Evolutionary conservation across 805 yeast genomes (phyloP), one percentile per base, ranked within the genome.

Genomic region (Barnettozyma wickerhamii): DNA sequence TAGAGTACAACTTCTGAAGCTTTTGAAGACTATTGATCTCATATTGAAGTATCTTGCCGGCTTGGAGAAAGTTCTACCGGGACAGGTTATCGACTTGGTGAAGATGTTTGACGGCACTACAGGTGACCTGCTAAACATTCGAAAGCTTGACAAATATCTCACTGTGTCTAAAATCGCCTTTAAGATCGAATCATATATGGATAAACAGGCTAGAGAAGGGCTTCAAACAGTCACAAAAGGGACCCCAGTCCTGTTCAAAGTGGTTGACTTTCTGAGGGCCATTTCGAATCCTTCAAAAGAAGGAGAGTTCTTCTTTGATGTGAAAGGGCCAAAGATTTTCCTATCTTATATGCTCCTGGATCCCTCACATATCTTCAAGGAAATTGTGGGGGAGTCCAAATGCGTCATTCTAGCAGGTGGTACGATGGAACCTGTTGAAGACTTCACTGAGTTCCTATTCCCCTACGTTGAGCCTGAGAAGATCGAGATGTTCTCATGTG

Each of bases 351-450:
- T 87, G 69, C 64, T 88, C 7, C 64, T 90, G 7, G 95, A 89
- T 53, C 95, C 96, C 3, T 78, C 87, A 40, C 76, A 75, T 35
- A 67, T 76, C 3, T 87, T 90, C 55, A 66, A 70, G 40, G 81
- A 79, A 2, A 68, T 91, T 3, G 76, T 86, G 0, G 77, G 77
- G 3, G 73, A 77, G 12, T 70, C 88, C 0, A 71, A 71, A 48
- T 81, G 90, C 58, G 83, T 90, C 0, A 66, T 91, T 2, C 58
- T 90, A 3, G 93, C 96, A 2, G 98, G 98, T 27, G 98, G 98
- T 12, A 90, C 98, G 0, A 87, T 89, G 96, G 91, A 85, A 55
- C 97, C 97, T 0, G 68, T 80, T 26, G 55, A 68, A n/a, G 96
- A 90, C 48, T 84, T 80, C 56, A 61, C 72, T 6, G 66, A 76